Base-by-base conservation (phyloP, 768 basidiomycete genomes). In the Chalciporus sphaerocephalus region DNA sequence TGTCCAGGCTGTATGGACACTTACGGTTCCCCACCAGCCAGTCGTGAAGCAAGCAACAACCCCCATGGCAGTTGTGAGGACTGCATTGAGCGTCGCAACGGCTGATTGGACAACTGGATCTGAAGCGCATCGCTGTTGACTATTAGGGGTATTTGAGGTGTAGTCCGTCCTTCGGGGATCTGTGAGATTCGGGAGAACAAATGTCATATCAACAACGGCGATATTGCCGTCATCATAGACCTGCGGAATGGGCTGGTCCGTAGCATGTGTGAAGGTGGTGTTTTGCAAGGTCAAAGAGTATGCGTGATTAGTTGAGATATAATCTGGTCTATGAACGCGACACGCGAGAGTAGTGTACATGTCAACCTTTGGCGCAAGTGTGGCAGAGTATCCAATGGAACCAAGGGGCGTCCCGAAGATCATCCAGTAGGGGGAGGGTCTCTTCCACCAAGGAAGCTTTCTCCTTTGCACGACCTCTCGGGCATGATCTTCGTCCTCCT, bases 21-120 rank as follows among this genome's bases (percentile, higher is more conserved):
- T 62, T 64, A 87, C 85, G 42, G 83, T 75, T 44, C 87, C 85
- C 92, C 92, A 95, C 79, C 83, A 93, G 2, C 79, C 88, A 11
- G 85, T 83, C 3, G 90, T 92, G 25, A 93, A 58, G 50, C 87
- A 87, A 24, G 80, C 75, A 25, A 95, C 68, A 40, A 90, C 63
- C 8, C 92, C 92, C 69, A 79, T 80, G 8, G 75, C 69, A 3
- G 82, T 71, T 0, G 78, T 65, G 59, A 87, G 81, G 17, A 75
- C 86, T 54, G 85, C 74, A 34, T 73, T 73, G 18, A 90, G 67
- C 55, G 73, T 79, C 13, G 87, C 84, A 9, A 83, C 85, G 7
- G 74, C 77, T n/a, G 83, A 84, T 61, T 81, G 79, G 1, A 91
- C 84, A 8, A 75, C 74, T 2, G 89, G 87, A 55, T 92, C 87